phyloP scores from a whole-genome alignment of 1,284 basidiomycete species.

The Thecaphora frezii region DNA sequence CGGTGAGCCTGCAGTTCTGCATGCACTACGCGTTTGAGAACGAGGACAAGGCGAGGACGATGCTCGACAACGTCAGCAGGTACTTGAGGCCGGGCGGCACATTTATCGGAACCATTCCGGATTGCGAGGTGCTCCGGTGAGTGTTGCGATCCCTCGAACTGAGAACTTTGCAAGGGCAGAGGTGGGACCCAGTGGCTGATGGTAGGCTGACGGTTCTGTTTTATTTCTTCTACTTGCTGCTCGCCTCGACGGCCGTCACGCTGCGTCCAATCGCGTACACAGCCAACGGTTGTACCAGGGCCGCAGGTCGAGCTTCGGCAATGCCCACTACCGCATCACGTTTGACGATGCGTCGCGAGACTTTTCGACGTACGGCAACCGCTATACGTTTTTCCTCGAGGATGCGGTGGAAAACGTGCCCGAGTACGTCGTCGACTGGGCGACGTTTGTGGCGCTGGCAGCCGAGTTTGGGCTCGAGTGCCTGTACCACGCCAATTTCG shows the following conservation, averaged over 20 bases:
- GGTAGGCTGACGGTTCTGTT: no score
- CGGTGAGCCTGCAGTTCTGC: conserved; percentile 97
- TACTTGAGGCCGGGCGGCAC: conserved; percentile 80
- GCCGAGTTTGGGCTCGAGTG: conserved; percentile 75
- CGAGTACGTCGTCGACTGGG: conserved; percentile 94
- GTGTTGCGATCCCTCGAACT: conserved; percentile 46
- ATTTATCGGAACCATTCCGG: conserved; percentile 90
- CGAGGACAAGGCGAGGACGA: conserved; percentile 78
- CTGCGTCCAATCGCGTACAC: no score
- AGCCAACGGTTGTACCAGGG: not conserved
- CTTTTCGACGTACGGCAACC: conserved; percentile 73
- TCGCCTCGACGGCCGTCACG: not conserved
- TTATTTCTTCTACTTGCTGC: no score
- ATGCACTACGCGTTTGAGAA: conserved; percentile 99
- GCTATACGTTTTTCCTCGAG: conserved; percentile 87
- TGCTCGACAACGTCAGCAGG: conserved; percentile 86
- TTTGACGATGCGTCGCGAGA: conserved; percentile 68
- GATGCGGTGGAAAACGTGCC: conserved; percentile 92
- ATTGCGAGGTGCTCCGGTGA: conserved; percentile 73
- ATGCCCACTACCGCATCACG: conserved; percentile 81
- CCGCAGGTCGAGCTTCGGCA: conserved; percentile 76
- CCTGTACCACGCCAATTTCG: conserved; percentile 80
- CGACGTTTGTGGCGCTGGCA: conserved; percentile 82
- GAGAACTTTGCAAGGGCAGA: no score
- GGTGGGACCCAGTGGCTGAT: no score